phyloP scores from a whole-genome alignment of 2,329 filamentous ascomycete genomes.

The Talaromyces sp. region DNA sequence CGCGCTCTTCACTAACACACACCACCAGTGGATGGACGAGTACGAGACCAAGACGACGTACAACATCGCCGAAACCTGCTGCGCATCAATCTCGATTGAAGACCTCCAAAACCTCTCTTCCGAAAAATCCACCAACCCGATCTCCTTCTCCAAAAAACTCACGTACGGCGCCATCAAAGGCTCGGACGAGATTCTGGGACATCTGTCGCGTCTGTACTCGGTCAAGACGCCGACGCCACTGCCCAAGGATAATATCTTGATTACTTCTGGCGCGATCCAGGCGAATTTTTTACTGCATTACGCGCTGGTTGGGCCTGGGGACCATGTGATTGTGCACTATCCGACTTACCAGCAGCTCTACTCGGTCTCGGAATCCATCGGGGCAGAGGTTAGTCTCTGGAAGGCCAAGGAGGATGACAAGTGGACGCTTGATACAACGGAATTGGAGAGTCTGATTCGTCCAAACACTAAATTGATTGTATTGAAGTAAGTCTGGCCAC shows the following conservation, averaged over 20 bases:
- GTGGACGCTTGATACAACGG: constrained; percentile 63
- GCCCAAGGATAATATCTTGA: constrained; percentile 61
- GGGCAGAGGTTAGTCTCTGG: constrained; percentile 75
- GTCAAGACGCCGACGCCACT: constrained; percentile 46
- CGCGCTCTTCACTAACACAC: neutral
- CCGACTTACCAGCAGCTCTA: constrained; percentile 86
- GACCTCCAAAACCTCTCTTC: constrained; percentile 50
- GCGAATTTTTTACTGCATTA: constrained; percentile 83
- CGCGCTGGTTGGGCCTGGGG: constrained; percentile 63
- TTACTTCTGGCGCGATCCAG: constrained; percentile 74
- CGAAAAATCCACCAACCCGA: constrained; percentile 45
- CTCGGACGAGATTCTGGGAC: constrained; percentile 57
- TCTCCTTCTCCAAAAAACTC: constrained; percentile 53
- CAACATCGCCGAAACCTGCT: constrained; percentile 55
- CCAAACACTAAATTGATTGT: constrained; percentile 54
- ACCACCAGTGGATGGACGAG: constrained; percentile 51
- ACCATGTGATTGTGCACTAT: constrained; percentile 82
- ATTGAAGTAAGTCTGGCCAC: constrained; percentile 44
- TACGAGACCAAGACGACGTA: constrained; percentile 50
- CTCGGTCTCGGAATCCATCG: constrained; percentile 65
- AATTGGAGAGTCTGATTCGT: constrained; percentile 58
- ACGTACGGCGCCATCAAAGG: constrained; percentile 71
- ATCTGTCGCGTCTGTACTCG: constrained; percentile 62
- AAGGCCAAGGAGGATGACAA: constrained; percentile 58
- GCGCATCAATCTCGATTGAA: constrained; percentile 51